These are phyloP conservation scores for Quercus bicolor DNA, from an alignment of 306 rosid genomes.

Conservation along the genomic window DNA sequence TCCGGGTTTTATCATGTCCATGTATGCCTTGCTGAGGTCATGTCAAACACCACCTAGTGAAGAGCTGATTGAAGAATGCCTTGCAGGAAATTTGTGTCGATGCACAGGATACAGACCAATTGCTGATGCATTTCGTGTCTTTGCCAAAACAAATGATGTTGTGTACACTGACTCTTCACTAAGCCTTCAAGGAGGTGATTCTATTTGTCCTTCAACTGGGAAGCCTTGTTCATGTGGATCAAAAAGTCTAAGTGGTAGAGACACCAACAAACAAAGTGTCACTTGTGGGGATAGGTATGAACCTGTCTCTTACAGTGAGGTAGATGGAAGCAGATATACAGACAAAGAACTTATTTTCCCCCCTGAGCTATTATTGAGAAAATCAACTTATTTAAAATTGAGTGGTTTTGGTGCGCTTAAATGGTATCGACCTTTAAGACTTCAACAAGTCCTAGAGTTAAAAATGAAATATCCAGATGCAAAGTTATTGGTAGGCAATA, in stretches of 20 bases:
- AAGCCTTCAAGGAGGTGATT: conserved; percentile 44
- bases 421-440: conserved; percentile 82
- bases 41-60: conserved; percentile 71
- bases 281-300: conserved; percentile 32
- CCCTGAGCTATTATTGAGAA: conserved; percentile 70
- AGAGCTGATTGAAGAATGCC: conserved; percentile 87
- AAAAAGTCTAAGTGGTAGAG: conserved; percentile 33
- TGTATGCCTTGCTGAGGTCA: conserved; percentile 82
- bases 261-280: conserved; percentile 21
- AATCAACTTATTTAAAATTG: conserved; percentile 47
- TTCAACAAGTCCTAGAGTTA: conserved; percentile 61
- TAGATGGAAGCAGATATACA: conserved; percentile 72
- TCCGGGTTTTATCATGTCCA: conserved; percentile 91
- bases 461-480: conserved; percentile 72
- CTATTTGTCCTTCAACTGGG: conserved; percentile 89
- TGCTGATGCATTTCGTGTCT: conserved; percentile 83
- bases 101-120: conserved; percentile 99
- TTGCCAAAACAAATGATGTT: conserved; percentile 69
- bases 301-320: conserved; percentile 61
- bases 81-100: conserved; percentile 91
- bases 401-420: conserved; percentile 72
- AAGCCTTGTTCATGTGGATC: conserved; percentile 78
- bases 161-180: conserved; percentile 54
- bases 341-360: conserved; percentile 93
- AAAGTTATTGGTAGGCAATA: conserved; percentile 81